A percentile compares a stretch with the other conserved stretches of the same genome.
phyloP scores from a whole-genome alignment of 257 asterid species.

The Solanum okadae region DNA sequence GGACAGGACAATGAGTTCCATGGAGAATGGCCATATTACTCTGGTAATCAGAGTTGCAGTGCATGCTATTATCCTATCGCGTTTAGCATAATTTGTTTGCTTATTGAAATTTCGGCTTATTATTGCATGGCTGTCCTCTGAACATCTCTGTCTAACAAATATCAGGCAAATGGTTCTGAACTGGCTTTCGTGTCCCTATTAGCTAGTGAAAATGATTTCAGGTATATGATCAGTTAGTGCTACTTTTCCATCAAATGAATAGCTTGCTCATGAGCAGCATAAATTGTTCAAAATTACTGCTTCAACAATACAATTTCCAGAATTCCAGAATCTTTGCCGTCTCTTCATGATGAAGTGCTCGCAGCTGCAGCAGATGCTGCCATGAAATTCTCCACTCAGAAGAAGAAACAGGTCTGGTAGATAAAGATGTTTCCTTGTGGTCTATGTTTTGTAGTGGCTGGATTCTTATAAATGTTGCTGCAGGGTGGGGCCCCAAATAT shows the following conservation, averaged over 20 bases:
- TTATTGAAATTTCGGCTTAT: background rate
- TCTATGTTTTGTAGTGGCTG: conserved; percentile 1
- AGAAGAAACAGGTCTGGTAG: conserved; percentile 54
- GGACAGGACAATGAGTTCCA: conserved; percentile 59
- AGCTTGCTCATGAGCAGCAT: conserved; percentile 8
- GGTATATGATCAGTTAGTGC: conserved; percentile 31
- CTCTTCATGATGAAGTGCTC: conserved; percentile 80
- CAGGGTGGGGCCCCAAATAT: conserved; percentile 60
- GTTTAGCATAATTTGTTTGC: background rate
- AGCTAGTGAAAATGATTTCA: conserved; percentile 58
- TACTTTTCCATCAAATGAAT: conserved; percentile 7
- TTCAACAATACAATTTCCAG: conserved; percentile 21
- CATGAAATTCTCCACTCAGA: conserved; percentile 36
- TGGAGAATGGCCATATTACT: conserved; percentile 45
- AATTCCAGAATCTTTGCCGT: conserved; percentile 73
- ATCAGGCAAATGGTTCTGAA: conserved; percentile 68
- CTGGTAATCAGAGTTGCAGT: conserved; percentile 37
- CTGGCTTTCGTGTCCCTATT: conserved; percentile 67
- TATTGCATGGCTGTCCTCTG: background rate
- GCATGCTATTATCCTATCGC: background rate
- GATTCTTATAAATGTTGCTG: conserved; percentile 16
- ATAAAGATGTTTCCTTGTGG: conserved; percentile 8
- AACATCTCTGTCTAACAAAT: background rate
- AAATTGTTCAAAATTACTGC: background rate
- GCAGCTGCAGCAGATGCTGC: conserved; percentile 82